Percentiles rank a stretch among this genome's conserved stretches.
Conservation (phyloP, 768 basidiomycete genomes). For the Hypholoma fasciculare region DNA sequence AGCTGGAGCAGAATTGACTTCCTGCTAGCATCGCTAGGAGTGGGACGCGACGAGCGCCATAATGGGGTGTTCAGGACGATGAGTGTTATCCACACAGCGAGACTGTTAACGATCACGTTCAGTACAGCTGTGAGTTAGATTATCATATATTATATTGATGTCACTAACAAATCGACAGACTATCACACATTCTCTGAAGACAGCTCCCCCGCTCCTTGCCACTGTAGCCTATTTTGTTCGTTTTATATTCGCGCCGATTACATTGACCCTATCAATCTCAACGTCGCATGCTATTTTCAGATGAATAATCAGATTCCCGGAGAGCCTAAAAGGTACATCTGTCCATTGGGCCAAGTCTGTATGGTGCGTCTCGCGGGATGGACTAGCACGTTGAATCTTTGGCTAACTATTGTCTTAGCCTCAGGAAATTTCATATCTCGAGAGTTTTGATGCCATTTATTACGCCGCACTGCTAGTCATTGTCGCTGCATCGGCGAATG, state of each 20-base stretch:
- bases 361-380: constrained; percentile 42
- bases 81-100: constrained; percentile 79
- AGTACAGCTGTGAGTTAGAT: constrained; percentile 78
- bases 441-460: constrained; percentile 91
- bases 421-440: constrained; percentile 66
- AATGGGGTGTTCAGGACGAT: constrained; percentile 88
- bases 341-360: constrained; percentile 85
- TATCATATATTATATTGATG: neutral
- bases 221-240: constrained; percentile 91
- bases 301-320: constrained; percentile 24
- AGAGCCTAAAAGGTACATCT: constrained; percentile 80
- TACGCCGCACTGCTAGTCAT: constrained; percentile 80
- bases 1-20: constrained; percentile 92
- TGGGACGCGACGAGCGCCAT: constrained; percentile 69
- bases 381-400: neutral
- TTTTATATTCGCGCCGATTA: constrained; percentile 90
- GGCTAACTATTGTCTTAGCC: neutral
- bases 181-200: constrained; percentile 91
- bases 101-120: constrained; percentile 83
- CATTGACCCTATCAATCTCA: constrained; percentile 59
- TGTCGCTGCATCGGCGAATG: constrained; percentile 78
- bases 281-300: constrained; percentile 36
- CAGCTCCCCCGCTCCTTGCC: constrained; percentile 84
- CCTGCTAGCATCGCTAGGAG: constrained; percentile 60
- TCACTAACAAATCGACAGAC: constrained; percentile 35